A percentile compares a stretch with the other conserved stretches of the same genome.
Evolutionary conservation across 768 basidiomycete genomes (phyloP).

Genomic region (Austroboletus festivus): DNA sequence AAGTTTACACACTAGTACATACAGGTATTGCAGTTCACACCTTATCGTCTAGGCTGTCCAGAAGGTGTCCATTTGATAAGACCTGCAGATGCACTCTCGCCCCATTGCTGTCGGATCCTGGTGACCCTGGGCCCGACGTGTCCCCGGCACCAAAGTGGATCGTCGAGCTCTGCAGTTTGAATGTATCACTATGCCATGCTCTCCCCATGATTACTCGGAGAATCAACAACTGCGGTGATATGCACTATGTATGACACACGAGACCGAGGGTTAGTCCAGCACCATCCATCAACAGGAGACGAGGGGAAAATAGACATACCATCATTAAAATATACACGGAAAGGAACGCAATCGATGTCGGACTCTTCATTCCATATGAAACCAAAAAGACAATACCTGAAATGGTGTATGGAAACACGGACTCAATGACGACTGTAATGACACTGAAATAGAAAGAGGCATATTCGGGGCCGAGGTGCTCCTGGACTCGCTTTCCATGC

Average conservation of each 20-base stretch:
- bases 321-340: conserved; percentile 18
- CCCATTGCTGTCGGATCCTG: not conserved
- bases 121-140: not conserved
- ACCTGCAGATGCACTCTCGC: not conserved
- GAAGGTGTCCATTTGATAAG: not conserved
- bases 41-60: not conserved
- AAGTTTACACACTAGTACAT: too few species aligned
- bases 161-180: not conserved
- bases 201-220: conserved; percentile 20
- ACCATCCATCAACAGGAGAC: not conserved
- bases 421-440: conserved; percentile 19
- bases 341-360: conserved; percentile 9
- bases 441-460: conserved; percentile 16
- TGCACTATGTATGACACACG: conserved; percentile 15
- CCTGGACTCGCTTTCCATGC: conserved; percentile 4
- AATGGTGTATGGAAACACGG: conserved; percentile 24
- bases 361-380: conserved; percentile 14
- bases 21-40: not conserved
- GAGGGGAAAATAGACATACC: conserved; percentile 6
- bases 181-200: conserved; percentile 10
- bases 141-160: conserved; percentile 6
- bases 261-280: not conserved
- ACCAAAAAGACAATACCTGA: conserved; percentile 24
- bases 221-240: conserved; percentile 28
- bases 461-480: conserved; percentile 15